Conservation (phyloP, 169 alveolate genomes). For the Theileria equi region DNA sequence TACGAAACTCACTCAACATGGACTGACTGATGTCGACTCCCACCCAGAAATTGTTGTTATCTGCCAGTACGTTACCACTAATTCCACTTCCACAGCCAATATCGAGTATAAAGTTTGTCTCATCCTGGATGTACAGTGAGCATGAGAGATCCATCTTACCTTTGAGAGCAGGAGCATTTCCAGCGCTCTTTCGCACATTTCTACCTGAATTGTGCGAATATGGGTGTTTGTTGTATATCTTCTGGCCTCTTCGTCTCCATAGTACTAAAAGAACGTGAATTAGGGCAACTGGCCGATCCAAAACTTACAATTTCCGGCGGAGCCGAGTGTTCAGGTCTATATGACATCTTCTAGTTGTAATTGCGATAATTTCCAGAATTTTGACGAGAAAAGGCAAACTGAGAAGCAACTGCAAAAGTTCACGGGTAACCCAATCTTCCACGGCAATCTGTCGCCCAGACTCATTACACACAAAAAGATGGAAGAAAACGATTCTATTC, state of each 20-base stretch:
- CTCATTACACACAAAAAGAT: too few relatives aligned
- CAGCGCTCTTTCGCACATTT: conserved; percentile 90
- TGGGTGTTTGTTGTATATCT: conserved; percentile 86
- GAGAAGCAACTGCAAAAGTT: too few relatives aligned
- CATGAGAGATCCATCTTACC: conserved; percentile 27
- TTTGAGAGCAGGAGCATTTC: conserved; percentile 84
- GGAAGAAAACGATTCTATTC: too few relatives aligned
- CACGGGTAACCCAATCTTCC: too few relatives aligned
- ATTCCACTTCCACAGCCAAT: conserved; percentile 98
- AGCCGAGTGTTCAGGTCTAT: conserved; percentile 61
- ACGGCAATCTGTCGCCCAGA: too few relatives aligned
- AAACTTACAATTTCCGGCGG: conserved; percentile 62
- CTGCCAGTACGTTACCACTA: conserved; percentile 89
- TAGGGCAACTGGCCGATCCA: neutral
- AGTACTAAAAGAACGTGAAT: conserved; percentile 69
- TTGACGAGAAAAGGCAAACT: too few relatives aligned
- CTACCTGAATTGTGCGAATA: conserved; percentile 89
- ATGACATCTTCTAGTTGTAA: conserved; percentile 55
- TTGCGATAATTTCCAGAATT: too few relatives aligned
- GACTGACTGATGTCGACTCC: conserved; percentile 92
- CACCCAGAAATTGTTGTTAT: conserved; percentile 89
- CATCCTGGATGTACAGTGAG: conserved; percentile 71
- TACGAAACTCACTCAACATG: conserved; percentile 87
- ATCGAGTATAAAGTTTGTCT: conserved; percentile 87
- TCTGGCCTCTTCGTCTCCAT: conserved; percentile 86